phyloP scores from a whole-genome alignment of 208 protist species.

The Plasmodiophora brassicae region DNA sequence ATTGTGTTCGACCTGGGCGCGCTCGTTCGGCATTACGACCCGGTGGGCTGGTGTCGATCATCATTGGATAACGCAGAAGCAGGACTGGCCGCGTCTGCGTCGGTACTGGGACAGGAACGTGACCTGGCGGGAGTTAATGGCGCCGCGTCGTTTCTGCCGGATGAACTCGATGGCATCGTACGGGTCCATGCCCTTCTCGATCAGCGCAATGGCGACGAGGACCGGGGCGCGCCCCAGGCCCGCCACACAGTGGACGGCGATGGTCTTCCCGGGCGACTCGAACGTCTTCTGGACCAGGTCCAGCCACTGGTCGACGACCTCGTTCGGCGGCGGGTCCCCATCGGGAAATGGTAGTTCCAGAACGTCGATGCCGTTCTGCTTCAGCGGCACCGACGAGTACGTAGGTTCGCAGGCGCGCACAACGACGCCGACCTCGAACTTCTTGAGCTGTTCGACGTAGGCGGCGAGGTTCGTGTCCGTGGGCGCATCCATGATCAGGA shows the following conservation, averaged over 20 bases:
- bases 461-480: slow-evolving; percentile 43
- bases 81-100: not conserved
- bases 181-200: slow-evolving; percentile 45
- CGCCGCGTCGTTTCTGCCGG: slow-evolving; percentile 17
- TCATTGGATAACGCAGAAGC: not conserved
- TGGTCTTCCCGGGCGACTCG: slow-evolving; percentile 25
- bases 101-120: slow-evolving; percentile 24
- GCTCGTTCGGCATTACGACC: too few relatives aligned
- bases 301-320: slow-evolving; percentile 44
- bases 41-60: too few relatives aligned
- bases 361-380: slow-evolving; percentile 37
- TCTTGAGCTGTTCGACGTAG: slow-evolving; percentile 47
- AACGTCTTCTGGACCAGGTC: slow-evolving; percentile 39
- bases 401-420: slow-evolving; percentile 48
- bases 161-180: slow-evolving; percentile 37
- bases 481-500: slow-evolving; percentile 51
- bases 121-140: slow-evolving; percentile 34
- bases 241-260: slow-evolving; percentile 50
- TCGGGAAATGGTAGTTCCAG: slow-evolving; percentile 46
- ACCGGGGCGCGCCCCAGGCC: slow-evolving; percentile 48
- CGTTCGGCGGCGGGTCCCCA: slow-evolving; percentile 40
- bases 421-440: slow-evolving; percentile 27
- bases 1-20: too few relatives aligned
- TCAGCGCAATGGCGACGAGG: slow-evolving; percentile 50
- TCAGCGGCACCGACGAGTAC: slow-evolving; percentile 40